Evolutionary conservation across 106 monocot species (phyloP).

Genomic region (Posidonia australis): DNA sequence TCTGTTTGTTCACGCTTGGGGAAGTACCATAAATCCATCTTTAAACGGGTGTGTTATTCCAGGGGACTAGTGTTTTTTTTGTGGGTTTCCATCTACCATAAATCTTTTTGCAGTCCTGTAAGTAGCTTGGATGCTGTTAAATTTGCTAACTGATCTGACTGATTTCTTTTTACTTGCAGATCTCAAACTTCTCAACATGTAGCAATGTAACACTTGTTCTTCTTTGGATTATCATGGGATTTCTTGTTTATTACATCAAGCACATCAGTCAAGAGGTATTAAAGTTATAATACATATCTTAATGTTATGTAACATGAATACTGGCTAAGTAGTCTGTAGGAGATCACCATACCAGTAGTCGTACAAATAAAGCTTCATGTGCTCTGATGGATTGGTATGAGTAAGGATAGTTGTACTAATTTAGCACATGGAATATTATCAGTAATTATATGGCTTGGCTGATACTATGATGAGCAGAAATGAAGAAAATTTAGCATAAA

Average conservation of each 20-base stretch:
- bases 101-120: no score
- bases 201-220: slow-evolving; percentile 67
- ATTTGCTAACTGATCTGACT: neutral
- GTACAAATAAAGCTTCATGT: no score
- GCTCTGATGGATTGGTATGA: no score
- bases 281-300: neutral
- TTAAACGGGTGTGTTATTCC: slow-evolving; percentile 54
- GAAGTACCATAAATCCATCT: slow-evolving; percentile 71
- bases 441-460: no score
- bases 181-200: slow-evolving; percentile 78
- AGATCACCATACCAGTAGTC: no score
- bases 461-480: neutral
- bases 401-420: no score
- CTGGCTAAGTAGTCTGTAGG: no score
- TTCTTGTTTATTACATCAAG: slow-evolving; percentile 87
- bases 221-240: slow-evolving; percentile 63
- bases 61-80: no score
- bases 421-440: no score
- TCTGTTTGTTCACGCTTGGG: slow-evolving; percentile 55
- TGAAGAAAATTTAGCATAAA: neutral
- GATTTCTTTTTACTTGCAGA: slow-evolving; percentile 33
- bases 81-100: no score
- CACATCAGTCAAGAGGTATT: slow-evolving; percentile 64
- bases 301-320: neutral
- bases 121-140: neutral